Base-by-base conservation (phyloP, 2,329 filamentous ascomycete species). In the Clonostachys chloroleuca region DNA sequence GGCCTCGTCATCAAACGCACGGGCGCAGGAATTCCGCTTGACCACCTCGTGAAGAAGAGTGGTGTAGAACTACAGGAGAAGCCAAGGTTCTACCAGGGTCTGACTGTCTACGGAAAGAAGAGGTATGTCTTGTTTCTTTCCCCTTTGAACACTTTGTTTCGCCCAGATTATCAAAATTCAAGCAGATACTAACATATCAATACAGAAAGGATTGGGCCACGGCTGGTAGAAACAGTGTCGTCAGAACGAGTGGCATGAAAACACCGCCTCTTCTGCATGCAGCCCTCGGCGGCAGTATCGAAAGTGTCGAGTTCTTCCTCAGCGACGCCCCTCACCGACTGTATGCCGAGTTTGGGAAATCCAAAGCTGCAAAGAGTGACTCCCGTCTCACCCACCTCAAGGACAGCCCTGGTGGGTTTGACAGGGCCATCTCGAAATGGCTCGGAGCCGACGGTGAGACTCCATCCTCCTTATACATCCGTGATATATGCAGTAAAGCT, bases 51-150 rank as follows among this genome's bases (percentile, higher is more conserved):
- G 40, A 78, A 84, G 63, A 78, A 78, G 48, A 84, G 75, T 47
- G 86, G 86, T 4, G 64, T 86, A 2, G 75, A 85, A 55, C 62
- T 84, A 43, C 73, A 80, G 46, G 70, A 80, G 52, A 87, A 85
- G 61, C 81, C 87, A 1, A 77, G 77, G 16, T 88, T 81, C 61
- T 95, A 95, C 59, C 86, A 88, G 62, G 89, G 89, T 1, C 64
- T 92, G 33, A 84, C 81, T 2, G 84, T 95, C 2, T 83, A 87
- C 52, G 88, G 89, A 3, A 83, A 81, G 62, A 92, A 92, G 59
- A 68, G 70, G 71, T 72, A 61, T 33, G n/a, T 18, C 3, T 30
- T 30, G 8, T 30, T 10, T 30, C 9, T 30, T 10, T 10, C 24
- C 9, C 9, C 8, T 30, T 30, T 30, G 24, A 30, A 30, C 5